Percentiles rank a stretch among this genome's conserved stretches.
Conservation (phyloP, 2,329 filamentous ascomycete genomes). For the Bipolaris bicolor region DNA sequence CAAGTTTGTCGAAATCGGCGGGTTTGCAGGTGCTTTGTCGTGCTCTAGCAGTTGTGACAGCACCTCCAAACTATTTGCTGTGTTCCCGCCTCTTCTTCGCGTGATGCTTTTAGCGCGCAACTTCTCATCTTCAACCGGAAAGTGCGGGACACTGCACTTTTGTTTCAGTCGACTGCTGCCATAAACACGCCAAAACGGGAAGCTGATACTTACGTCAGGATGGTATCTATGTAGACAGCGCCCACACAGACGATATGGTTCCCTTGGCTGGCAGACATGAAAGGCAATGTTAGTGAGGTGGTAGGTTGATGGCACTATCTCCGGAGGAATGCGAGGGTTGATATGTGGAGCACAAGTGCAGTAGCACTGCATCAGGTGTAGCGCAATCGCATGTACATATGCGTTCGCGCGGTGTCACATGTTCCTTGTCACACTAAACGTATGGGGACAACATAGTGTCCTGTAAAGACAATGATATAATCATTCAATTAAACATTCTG, state of each 20-base stretch:
- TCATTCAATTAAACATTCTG: background rate
- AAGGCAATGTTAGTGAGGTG: background rate
- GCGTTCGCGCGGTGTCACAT: conserved; percentile 7
- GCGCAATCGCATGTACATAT: background rate
- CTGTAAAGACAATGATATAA: background rate
- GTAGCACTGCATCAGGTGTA: conserved; percentile 9
- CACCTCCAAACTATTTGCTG: conserved; percentile 73
- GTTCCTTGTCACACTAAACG: background rate
- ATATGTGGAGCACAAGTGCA: conserved; percentile 9
- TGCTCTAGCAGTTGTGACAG: conserved; percentile 60
- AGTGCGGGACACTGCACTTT: conserved; percentile 64
- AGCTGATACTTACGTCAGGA: conserved; percentile 39
- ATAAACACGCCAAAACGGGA: background rate
- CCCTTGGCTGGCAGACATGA: background rate
- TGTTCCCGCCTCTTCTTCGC: conserved; percentile 73
- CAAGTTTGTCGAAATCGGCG: conserved; percentile 24
- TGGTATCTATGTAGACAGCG: conserved; percentile 74
- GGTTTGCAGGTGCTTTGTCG: background rate
- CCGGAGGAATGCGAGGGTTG: background rate
- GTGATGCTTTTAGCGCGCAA: conserved; percentile 66
- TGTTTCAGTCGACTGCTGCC: background rate
- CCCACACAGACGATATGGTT: conserved; percentile 68
- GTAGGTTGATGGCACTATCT: background rate
- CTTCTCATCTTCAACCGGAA: conserved; percentile 74
- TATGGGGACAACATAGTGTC: background rate